phyloP scores from a whole-genome alignment of 2,329 filamentous ascomycete genomes.

The Blastomyces gilchristii region DNA sequence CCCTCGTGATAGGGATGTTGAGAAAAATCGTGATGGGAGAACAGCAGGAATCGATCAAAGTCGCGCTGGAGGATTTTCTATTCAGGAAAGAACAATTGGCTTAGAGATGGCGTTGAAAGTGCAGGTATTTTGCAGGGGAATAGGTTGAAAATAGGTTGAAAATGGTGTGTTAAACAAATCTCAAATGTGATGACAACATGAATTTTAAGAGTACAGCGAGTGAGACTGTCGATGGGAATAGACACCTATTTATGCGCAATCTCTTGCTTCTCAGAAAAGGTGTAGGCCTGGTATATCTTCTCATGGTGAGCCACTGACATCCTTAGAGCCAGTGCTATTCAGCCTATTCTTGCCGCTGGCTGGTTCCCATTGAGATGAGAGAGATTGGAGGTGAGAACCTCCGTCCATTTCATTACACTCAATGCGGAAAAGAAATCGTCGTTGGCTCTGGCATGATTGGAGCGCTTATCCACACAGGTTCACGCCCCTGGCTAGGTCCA shows the following conservation, averaged over 20 bases:
- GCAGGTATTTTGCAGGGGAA: not conserved
- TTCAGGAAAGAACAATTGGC: not conserved
- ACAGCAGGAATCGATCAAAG: not conserved
- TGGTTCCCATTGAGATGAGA: not conserved
- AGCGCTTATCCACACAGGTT: too few species aligned
- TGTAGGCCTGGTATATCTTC: not conserved
- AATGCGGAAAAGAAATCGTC: too few species aligned
- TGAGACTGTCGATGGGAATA: not conserved
- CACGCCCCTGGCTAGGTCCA: too few species aligned
- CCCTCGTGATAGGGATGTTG: not conserved
- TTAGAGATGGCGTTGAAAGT: not conserved
- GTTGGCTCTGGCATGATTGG: too few species aligned
- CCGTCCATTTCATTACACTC: too few species aligned
- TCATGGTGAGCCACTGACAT: not conserved
- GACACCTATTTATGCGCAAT: not conserved
- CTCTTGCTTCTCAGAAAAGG: not conserved
- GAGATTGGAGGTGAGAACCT: too few species aligned
- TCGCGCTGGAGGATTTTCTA: not conserved
- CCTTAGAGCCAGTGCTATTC: not conserved
- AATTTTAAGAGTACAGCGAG: not conserved
- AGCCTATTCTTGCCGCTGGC: not conserved
- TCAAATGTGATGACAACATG: not conserved
- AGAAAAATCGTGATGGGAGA: not conserved
- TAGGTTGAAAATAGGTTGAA: not conserved
- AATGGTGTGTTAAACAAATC: not conserved